A percentile compares a stretch with the other conserved stretches of the same genome.
Evolutionary conservation across 2,329 filamentous ascomycete genomes (phyloP).

Genomic region (Sporothrix luriei): DNA sequence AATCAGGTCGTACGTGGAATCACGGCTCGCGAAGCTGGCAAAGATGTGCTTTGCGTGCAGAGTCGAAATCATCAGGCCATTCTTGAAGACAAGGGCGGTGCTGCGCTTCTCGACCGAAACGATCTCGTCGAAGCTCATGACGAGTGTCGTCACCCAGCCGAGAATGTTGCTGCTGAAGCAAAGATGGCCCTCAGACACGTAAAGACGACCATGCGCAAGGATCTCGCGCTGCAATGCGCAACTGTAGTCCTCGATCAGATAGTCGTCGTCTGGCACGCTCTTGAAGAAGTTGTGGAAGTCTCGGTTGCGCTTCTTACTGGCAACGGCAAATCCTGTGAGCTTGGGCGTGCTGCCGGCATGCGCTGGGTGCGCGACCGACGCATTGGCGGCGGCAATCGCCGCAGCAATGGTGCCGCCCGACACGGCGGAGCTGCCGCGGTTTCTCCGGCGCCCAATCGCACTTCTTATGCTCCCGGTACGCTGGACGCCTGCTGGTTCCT

Average conservation of each 20-base stretch:
- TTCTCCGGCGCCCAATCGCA: constrained; percentile 62
- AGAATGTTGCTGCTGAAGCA: constrained; percentile 99
- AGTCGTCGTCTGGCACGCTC: constrained; percentile 96
- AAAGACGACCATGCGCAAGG: constrained; percentile 86
- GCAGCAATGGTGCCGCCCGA: constrained; percentile 67
- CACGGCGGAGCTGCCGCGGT: constrained; percentile 79
- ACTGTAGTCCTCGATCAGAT: constrained; percentile 97
- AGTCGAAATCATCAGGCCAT: constrained; percentile 95
- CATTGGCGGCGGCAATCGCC: constrained; percentile 69
- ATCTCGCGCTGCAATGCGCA: constrained; percentile 96
- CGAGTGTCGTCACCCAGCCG: constrained; percentile 94
- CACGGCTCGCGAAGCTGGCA: constrained; percentile 89
- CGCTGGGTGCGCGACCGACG: constrained; percentile 67
- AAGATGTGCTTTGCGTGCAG: constrained; percentile 94
- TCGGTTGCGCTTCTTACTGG: constrained; percentile 91
- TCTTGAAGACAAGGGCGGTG: constrained; percentile 93
- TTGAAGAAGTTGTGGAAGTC: constrained; percentile 94
- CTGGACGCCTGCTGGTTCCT: constrained; percentile 50
- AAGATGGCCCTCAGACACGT: constrained; percentile 94
- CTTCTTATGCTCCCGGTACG: constrained; percentile 70
- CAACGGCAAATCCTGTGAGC: constrained; percentile 91
- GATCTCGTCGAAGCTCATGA: constrained; percentile 98
- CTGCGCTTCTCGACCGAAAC: constrained; percentile 96
- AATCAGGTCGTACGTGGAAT: constrained; percentile 95
- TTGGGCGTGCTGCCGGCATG: constrained; percentile 66